Base-by-base conservation (phyloP, 2,329 filamentous ascomycete species). In the Endoconidiophora laricicola region DNA sequence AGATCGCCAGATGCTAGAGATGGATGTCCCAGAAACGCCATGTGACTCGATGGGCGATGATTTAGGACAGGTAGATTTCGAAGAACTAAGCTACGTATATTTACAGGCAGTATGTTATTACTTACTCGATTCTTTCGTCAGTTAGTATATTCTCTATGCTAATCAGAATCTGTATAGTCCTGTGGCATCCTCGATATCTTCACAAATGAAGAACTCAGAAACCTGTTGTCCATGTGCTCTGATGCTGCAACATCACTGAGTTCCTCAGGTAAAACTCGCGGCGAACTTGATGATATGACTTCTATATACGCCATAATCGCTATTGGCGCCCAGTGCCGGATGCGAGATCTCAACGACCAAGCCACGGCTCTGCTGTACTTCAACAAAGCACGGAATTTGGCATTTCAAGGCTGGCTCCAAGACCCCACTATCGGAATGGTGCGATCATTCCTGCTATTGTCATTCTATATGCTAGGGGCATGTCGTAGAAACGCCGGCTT, bases 401-500 rank as follows among this genome's bases (percentile, higher is more conserved):
- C 71, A 0, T 70, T 76, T 49, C 62, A 66, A 24, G 66, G 65
- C 4, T 70, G 73, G 60, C 60, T 75, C 0, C 66, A 69, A 54
- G 67, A 72, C 48, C 72, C 72, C 0, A 74, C 68, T 36, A 58
- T 74, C 16, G 64, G 70, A 38, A 61, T 74, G 55, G 65, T 73
- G 5, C 62, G 69, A 20, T 60, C 65, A 0, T 76, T 74, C 54
- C 57, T 74, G 0, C 60, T 76, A 3, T 69, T 76, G 65, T 66
- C 71, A 1, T 74, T 74, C 52, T 76, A 74, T 56, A 73, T 74
- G 69, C 64, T 74, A 4, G 72, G 71, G 0, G 71, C 70, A 3
- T 76, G 73, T 49, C 69, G 70, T 38, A 64, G 73, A 6, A 76
- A 76, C 50, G 66, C 72, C 1, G 72, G 72, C 1, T 76, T 73